phyloP scores from a whole-genome alignment of 345 rosid genomes.

The Firmiana major region DNA sequence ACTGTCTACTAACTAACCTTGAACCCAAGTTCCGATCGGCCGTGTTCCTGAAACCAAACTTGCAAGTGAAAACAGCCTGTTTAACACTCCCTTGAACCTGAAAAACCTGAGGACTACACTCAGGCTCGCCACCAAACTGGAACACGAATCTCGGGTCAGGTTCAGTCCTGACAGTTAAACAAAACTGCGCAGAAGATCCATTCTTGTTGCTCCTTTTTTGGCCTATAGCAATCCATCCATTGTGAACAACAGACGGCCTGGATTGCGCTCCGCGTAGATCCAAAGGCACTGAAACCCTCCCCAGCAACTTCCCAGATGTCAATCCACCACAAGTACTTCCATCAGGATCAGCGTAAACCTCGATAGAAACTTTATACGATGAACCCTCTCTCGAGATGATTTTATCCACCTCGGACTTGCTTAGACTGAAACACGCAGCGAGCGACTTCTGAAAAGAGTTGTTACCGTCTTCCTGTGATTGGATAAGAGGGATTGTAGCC shows the following conservation, averaged over 20 bases:
- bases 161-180: constrained; percentile 54
- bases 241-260: constrained; percentile 51
- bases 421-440: constrained; percentile 65
- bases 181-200: constrained; percentile 43
- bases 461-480: constrained; percentile 10
- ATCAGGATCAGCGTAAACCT: constrained; percentile 39
- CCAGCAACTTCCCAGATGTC: constrained; percentile 52
- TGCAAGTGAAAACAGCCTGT: constrained; percentile 96
- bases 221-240: constrained; percentile 64
- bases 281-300: constrained; percentile 46
- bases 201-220: constrained; percentile 24
- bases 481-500: constrained; percentile 35
- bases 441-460: constrained; percentile 30
- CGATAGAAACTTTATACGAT: constrained; percentile 33
- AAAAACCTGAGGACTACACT: constrained; percentile 93
- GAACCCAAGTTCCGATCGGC: constrained; percentile 58
- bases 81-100: constrained; percentile 82
- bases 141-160: constrained; percentile 92
- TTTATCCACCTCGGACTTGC: constrained; percentile 46
- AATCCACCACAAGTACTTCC: constrained; percentile 51
- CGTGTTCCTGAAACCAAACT: constrained; percentile 62
- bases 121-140: constrained; percentile 85
- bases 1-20: constrained; percentile 49
- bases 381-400: constrained; percentile 19
- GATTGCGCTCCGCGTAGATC: constrained; percentile 61